Percentiles rank a stretch among this genome's conserved stretches.
phyloP scores from a whole-genome alignment of 345 rosid species.

The Eutrema heterophyllum region DNA sequence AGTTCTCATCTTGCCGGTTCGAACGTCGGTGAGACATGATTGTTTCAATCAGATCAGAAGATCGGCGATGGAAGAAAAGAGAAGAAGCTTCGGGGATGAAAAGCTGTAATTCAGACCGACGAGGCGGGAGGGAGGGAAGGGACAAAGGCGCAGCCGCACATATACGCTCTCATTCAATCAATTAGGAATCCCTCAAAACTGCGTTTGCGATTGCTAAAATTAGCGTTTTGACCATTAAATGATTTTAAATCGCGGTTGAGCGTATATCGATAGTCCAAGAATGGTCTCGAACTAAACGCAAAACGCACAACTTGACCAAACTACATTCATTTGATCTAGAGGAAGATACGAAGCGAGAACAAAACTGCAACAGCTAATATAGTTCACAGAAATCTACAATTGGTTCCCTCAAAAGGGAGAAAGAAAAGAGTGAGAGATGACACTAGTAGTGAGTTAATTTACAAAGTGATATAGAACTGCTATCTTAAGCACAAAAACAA shows the following conservation, averaged over 20 bases:
- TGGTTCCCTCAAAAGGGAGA: not conserved
- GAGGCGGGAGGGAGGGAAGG: constrained; percentile 5
- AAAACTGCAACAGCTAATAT: not conserved
- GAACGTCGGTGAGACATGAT: constrained; percentile 53
- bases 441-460: not conserved
- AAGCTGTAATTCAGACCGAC: not conserved
- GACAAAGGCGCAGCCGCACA: not conserved
- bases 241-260: not conserved
- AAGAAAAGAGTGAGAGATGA: not conserved
- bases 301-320: not conserved
- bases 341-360: not conserved
- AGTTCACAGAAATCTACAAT: constrained; percentile 15
- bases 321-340: too few relatives aligned
- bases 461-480: constrained; percentile 9
- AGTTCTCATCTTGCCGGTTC: constrained; percentile 28
- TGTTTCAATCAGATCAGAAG: not conserved
- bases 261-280: not conserved
- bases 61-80: constrained; percentile 4
- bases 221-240: not conserved
- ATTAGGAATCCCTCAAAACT: not conserved
- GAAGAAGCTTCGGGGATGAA: not conserved
- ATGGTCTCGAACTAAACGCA: not conserved
- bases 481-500: constrained; percentile 7
- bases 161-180: not conserved
- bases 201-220: constrained; percentile 2